phyloP scores from a whole-genome alignment of 495 filamentous ascomycete species.

The Podospora bellae-mahoneyi region DNA sequence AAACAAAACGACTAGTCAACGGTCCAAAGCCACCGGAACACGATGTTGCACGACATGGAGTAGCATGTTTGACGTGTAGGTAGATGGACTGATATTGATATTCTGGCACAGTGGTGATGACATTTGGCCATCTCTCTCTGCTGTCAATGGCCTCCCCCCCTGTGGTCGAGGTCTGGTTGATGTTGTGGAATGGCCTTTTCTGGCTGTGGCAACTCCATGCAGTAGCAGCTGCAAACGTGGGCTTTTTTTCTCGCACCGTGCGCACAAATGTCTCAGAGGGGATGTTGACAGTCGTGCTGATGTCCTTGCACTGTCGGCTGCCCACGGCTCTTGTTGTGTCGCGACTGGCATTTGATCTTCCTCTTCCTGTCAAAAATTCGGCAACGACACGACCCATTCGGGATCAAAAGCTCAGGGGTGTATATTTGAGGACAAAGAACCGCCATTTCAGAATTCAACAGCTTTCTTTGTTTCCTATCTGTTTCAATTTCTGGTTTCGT shows the following conservation, averaged over 20 bases:
- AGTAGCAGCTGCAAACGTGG: background rate
- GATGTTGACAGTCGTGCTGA: background rate
- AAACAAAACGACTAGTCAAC: background rate
- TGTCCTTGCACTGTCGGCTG: background rate
- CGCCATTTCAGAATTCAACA: background rate
- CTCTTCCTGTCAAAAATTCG: background rate
- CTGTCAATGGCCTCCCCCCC: background rate
- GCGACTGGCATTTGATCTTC: background rate
- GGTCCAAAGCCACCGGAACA: background rate
- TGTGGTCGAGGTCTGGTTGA: background rate
- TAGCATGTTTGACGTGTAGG: background rate
- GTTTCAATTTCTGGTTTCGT: background rate
- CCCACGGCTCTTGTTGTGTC: background rate
- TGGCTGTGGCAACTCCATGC: background rate
- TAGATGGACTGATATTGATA: background rate
- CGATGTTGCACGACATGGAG: background rate
- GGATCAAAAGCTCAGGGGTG: background rate
- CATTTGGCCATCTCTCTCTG: background rate
- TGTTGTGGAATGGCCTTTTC: background rate
- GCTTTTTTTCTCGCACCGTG: background rate
- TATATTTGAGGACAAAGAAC: background rate
- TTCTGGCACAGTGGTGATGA: background rate
- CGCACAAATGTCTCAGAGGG: background rate
- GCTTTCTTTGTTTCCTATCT: background rate
- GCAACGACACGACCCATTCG: background rate